Percentiles rank a stretch among this genome's conserved stretches.
Evolutionary conservation across 2,329 filamentous ascomycete genomes (phyloP).

Genomic region (Aspergillus ruber): DNA sequence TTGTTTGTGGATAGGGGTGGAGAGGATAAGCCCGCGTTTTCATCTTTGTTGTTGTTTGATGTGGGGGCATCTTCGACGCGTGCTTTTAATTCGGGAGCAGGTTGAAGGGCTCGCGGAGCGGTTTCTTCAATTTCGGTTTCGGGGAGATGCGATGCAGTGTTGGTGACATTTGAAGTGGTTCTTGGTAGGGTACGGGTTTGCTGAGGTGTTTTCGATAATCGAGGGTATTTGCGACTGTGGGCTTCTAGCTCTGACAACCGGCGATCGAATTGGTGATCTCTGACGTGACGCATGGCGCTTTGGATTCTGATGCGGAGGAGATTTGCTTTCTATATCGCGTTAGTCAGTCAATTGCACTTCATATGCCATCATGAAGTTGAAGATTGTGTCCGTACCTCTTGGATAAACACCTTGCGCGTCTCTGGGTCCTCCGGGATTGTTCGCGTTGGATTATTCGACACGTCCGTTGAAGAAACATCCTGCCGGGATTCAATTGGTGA

Average conservation of each 20-base stretch:
- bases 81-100: conserved; percentile 10
- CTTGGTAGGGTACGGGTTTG: background rate
- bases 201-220: conserved; percentile 11
- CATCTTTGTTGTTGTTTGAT: conserved; percentile 1
- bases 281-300: conserved; percentile 35
- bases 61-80: background rate
- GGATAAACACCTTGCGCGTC: conserved; percentile 34
- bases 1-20: conserved; percentile 11
- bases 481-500: background rate
- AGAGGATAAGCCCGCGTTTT: conserved; percentile 10
- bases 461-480: background rate
- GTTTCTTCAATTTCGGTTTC: background rate
- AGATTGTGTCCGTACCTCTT: conserved; percentile 25
- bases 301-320: conserved; percentile 34
- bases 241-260: conserved; percentile 36
- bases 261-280: conserved; percentile 33
- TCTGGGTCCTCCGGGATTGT: conserved; percentile 28
- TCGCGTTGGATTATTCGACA: conserved; percentile 4
- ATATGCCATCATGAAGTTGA: background rate
- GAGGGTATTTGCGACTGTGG: conserved; percentile 30
- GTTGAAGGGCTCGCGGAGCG: conserved; percentile 7
- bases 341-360: background rate
- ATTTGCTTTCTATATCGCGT: conserved; percentile 30
- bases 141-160: background rate
- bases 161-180: background rate